Evolutionary conservation across 2,329 filamentous ascomycete genomes (phyloP), one percentile per base, ranked within the genome.

Genomic region (Fusarium stilboides): DNA sequence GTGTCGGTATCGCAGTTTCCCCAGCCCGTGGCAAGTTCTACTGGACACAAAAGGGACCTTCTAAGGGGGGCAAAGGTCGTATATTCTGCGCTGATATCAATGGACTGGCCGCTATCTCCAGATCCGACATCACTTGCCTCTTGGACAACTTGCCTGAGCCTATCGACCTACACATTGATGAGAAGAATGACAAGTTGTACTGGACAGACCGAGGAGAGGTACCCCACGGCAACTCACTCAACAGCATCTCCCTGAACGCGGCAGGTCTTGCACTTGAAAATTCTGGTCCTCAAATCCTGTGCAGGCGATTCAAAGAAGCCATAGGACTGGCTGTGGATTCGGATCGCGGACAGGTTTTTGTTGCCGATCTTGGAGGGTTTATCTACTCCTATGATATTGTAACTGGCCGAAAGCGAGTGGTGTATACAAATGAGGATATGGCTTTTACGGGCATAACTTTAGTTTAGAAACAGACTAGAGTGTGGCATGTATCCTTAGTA

Each of bases 131-230:
- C 28, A 78, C 81, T 51, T 69, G 78, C 3, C 57, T 89, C 3
- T 72, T 84, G 6, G 71, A 80, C 6, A 72, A 74, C 1, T 76
- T 89, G 10, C 86, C 87, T 0, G 87, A 89, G 71, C 85, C 86
- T 0, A 86, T 90, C 60, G 87, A 90, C 67, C 75, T 90, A 0
- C 86, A 88, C 33, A 69, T 89, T 2, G 86, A 89, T 17, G 80
- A 81, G 14, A 76, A 79, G 0, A 72, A 74, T 4, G 73, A 80
- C 28, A 78, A 74, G 2, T 76, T 90, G 26, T 90, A 87, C 74
- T 90, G 88, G 88, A 89, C 88, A 0, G 88, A 90, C 66, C 80
- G 88, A 0, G 88, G 88, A 6, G 88, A 90, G 65, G 75, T 84
- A 2, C 87, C 87, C 0, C 72, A 76, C 10, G 88, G 88, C 0